Evolutionary conservation across 176 grass and related monocot species (phyloP).

Genomic region (Triticum turgidum): DNA sequence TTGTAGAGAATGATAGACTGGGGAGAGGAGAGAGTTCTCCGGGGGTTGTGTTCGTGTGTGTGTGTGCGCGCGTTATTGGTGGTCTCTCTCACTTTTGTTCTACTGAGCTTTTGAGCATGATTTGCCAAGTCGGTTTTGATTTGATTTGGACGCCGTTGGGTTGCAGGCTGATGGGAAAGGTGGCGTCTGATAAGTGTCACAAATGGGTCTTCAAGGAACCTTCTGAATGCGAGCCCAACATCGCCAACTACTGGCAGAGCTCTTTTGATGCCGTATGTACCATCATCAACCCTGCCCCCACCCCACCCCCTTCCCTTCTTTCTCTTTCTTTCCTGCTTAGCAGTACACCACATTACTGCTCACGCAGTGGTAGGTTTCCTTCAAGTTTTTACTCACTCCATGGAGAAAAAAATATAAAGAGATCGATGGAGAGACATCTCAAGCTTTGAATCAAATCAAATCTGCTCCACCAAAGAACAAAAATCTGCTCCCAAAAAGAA

Average conservation of each 20-base stretch:
- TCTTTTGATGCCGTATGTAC: slow-evolving; percentile 99
- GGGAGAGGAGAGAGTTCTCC: not conserved
- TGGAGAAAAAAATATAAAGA: not conserved
- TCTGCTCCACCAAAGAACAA: slow-evolving; percentile 17
- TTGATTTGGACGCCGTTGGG: slow-evolving; percentile 36
- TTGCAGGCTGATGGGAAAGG: slow-evolving; percentile 99
- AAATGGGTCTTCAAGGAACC: slow-evolving; percentile 99
- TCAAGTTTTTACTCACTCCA: slow-evolving; percentile 5
- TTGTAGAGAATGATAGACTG: not conserved
- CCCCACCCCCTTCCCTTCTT: not conserved
- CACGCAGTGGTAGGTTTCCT: not conserved
- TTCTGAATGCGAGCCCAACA: slow-evolving; percentile 99
- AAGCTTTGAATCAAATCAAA: slow-evolving; percentile 49
- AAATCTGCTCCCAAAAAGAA: slow-evolving; percentile 40
- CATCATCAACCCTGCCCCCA: not conserved
- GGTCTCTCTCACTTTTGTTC: slow-evolving; percentile 27
- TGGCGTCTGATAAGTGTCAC: slow-evolving; percentile 99
- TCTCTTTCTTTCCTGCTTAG: slow-evolving; percentile 27
- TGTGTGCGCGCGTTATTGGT: not conserved
- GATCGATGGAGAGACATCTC: not conserved
- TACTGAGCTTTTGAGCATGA: slow-evolving; percentile 15
- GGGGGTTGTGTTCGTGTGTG: not conserved
- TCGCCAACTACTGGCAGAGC: slow-evolving; percentile 99
- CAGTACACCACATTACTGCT: not conserved
- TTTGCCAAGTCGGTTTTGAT: slow-evolving; percentile 29